A percentile compares a stretch with the other conserved stretches of the same genome.
These are phyloP conservation scores for Kluyveromyces wickerhamii DNA, from an alignment of 805 yeast genomes.

Conservation along the genomic window DNA sequence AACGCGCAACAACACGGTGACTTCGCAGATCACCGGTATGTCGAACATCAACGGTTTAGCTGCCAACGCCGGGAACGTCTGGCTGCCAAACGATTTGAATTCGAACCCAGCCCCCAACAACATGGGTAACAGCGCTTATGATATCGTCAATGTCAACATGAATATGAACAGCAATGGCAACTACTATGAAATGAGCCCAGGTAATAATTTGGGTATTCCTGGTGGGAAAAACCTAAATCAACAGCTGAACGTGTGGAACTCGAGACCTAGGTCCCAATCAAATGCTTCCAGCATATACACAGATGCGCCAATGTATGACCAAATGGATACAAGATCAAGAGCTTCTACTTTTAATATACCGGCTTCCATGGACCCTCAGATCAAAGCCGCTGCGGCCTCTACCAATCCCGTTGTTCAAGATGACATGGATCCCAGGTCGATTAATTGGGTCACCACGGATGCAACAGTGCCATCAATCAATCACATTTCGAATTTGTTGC, in stretches of 20 bases:
- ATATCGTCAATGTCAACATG: not conserved
- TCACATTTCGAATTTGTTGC: conserved; percentile 58
- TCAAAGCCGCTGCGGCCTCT: conserved; percentile 8
- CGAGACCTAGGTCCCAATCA: conserved; percentile 26
- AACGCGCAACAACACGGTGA: conserved; percentile 29
- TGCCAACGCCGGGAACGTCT: conserved; percentile 18
- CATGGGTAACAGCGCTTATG: not conserved
- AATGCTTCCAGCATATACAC: conserved; percentile 29
- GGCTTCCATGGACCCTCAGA: conserved; percentile 14
- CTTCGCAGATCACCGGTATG: conserved; percentile 30
- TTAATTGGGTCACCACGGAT: conserved; percentile 64
- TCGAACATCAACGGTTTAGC: conserved; percentile 20
- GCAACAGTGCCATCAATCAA: conserved; percentile 67
- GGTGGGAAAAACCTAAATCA: conserved; percentile 7
- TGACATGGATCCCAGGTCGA: conserved; percentile 49
- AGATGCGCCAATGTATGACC: conserved; percentile 24
- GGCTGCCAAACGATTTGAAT: conserved; percentile 16
- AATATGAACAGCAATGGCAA: conserved; percentile 7
- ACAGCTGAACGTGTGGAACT: conserved; percentile 6
- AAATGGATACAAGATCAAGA: conserved; percentile 14
- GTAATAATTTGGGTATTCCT: conserved; percentile 14
- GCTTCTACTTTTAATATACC: conserved; percentile 17
- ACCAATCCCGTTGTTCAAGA: conserved; percentile 38
- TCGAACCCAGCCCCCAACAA: conserved; percentile 14
- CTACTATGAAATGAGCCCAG: conserved; percentile 16